Conservation (phyloP, 164 flowering plant genomes). For the Annona cherimola region DNA sequence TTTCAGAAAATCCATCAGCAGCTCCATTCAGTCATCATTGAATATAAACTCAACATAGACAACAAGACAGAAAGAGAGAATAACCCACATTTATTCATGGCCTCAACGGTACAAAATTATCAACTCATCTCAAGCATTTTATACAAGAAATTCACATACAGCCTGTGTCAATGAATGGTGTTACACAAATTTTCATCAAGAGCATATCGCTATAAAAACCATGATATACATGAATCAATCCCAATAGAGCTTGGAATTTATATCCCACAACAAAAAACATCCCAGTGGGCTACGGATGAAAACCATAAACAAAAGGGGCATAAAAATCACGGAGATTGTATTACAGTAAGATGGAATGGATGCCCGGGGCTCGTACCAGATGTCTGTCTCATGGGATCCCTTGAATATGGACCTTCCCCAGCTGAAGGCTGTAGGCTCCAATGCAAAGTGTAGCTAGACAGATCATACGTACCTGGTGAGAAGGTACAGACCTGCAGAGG, state of each 20-base stretch:
- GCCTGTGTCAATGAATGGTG: background rate
- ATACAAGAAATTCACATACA: background rate
- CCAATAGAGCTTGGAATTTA: background rate
- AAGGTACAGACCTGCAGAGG: constrained; percentile 74
- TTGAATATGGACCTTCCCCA: constrained; percentile 12
- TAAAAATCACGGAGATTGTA: constrained; percentile 34
- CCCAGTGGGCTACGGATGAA: background rate
- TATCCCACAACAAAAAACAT: background rate
- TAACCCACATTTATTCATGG: too few relatives aligned
- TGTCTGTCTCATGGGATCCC: constrained; percentile 16
- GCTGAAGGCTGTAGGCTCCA: constrained; percentile 44
- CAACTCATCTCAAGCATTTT: background rate
- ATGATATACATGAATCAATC: background rate
- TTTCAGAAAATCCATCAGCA: too few relatives aligned
- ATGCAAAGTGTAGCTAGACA: constrained; percentile 63
- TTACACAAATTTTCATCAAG: background rate
- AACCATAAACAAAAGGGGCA: too few relatives aligned
- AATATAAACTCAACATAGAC: too few relatives aligned
- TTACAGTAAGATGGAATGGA: constrained; percentile 59
- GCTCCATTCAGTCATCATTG: too few relatives aligned
- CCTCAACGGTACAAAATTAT: background rate
- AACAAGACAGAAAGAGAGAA: too few relatives aligned
- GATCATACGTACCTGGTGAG: constrained; percentile 74
- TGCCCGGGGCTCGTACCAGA: constrained; percentile 45
- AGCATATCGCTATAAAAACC: background rate